Conservation (phyloP, 805 yeast species). For the Cyberlindnera samutprakarnensis region DNA sequence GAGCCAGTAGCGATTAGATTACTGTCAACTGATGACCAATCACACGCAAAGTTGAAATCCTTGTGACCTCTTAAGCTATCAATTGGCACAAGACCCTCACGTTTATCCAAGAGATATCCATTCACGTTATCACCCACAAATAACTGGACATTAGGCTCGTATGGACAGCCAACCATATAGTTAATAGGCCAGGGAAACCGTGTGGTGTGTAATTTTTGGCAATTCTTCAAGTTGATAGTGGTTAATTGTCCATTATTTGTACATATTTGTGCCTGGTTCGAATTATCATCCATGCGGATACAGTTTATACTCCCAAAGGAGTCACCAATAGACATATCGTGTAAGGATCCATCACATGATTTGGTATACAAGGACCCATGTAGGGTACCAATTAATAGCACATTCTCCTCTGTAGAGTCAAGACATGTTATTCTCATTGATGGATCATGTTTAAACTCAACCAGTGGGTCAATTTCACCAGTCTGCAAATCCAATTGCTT, state of each 20-base stretch:
- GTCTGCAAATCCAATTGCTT: conserved; percentile 19
- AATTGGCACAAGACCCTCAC: background rate
- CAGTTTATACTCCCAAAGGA: background rate
- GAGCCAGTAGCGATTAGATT: conserved; percentile 48
- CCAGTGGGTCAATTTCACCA: conserved; percentile 22
- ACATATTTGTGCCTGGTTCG: background rate
- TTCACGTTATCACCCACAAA: conserved; percentile 44
- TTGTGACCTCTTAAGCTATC: conserved; percentile 38
- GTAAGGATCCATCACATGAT: no score
- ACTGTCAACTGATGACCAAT: conserved; percentile 36
- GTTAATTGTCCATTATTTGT: background rate
- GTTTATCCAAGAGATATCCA: conserved; percentile 37
- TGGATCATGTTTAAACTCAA: conserved; percentile 29
- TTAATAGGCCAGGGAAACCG: background rate
- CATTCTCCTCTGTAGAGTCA: background rate
- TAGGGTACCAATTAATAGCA: background rate
- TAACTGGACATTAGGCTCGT: conserved; percentile 15
- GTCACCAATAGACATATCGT: no score
- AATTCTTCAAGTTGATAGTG: background rate
- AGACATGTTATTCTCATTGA: conserved; percentile 21
- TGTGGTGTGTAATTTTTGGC: background rate
- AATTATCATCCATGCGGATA: background rate
- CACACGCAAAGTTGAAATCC: conserved; percentile 54
- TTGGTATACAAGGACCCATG: background rate
- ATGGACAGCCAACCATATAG: background rate